Evolutionary conservation across 352 stramenopile species (phyloP).

Genomic region (Globisporangium okanoganense): DNA sequence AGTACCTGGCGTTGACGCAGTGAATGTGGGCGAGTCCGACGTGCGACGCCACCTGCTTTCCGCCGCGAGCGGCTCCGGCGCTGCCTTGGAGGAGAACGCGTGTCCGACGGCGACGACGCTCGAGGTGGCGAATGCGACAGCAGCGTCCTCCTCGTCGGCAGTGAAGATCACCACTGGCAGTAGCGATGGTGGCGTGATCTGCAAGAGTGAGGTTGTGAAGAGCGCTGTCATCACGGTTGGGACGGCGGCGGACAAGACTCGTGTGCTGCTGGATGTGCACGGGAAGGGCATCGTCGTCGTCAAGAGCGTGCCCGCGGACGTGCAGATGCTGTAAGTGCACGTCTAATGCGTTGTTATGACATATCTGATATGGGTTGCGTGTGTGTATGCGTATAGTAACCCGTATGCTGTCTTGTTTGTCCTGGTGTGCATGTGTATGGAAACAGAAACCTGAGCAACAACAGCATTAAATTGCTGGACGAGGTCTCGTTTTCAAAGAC

Average conservation of each 20-base stretch:
- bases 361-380: background rate
- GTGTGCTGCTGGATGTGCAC: conserved; percentile 22
- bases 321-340: conserved; percentile 15
- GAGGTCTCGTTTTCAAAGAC: conserved; percentile 23
- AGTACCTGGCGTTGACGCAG: background rate
- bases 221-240: conserved; percentile 8
- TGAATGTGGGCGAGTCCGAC: conserved; percentile 13
- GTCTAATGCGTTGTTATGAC: background rate
- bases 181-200: conserved; percentile 10
- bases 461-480: conserved; percentile 23
- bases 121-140: background rate
- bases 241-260: background rate
- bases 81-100: no score
- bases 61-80: conserved; percentile 8
- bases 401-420: background rate
- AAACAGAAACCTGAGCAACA: conserved; percentile 29
- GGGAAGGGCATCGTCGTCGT: conserved; percentile 24
- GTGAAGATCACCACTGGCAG: conserved; percentile 8
- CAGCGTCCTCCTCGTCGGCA: conserved; percentile 1
- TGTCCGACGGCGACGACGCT: conserved; percentile 16
- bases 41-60: conserved; percentile 4
- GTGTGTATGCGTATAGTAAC: no score
- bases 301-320: conserved; percentile 24
- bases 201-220: conserved; percentile 21
- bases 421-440: background rate